Percentiles rank a stretch among this genome's conserved stretches.
Evolutionary conservation across 75 land plant species (phyloP).

Genomic region (Pinus albicaulis): DNA sequence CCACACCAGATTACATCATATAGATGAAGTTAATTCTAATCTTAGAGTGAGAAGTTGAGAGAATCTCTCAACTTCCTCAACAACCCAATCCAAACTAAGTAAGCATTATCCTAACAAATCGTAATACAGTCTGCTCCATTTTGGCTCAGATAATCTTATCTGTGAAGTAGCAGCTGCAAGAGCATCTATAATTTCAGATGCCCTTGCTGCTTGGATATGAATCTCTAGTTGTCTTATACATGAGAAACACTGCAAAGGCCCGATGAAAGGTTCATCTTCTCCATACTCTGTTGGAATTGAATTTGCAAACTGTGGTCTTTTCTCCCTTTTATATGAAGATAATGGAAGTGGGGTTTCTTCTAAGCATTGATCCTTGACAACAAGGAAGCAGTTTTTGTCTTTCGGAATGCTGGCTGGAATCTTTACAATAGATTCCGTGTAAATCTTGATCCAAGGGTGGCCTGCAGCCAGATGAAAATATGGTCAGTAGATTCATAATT

Average conservation of each 20-base stretch:
- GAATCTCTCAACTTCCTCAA: too few relatives aligned
- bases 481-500: too few relatives aligned
- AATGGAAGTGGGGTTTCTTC: neutral
- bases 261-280: too few relatives aligned
- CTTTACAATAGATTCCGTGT: conserved; percentile 37
- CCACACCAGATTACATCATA: too few relatives aligned
- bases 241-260: too few relatives aligned
- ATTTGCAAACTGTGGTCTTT: too few relatives aligned
- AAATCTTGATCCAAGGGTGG: conserved; percentile 68
- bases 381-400: conserved; percentile 8
- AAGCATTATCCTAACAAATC: too few relatives aligned
- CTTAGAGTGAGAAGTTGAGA: too few relatives aligned
- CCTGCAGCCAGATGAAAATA: conserved; percentile 22
- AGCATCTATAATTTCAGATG: conserved; percentile 48
- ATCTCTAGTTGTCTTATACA: too few relatives aligned
- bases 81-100: too few relatives aligned
- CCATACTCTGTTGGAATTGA: too few relatives aligned
- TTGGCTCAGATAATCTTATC: conserved; percentile 65
- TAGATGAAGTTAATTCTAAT: too few relatives aligned
- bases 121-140: conserved; percentile 49
- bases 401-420: conserved; percentile 16
- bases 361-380: neutral
- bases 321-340: neutral
- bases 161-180: conserved; percentile 53
- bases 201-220: conserved; percentile 24